Evolutionary conservation across 2,329 filamentous ascomycete genomes (phyloP).

Genomic region (Chaetomiaceae sp.): DNA sequence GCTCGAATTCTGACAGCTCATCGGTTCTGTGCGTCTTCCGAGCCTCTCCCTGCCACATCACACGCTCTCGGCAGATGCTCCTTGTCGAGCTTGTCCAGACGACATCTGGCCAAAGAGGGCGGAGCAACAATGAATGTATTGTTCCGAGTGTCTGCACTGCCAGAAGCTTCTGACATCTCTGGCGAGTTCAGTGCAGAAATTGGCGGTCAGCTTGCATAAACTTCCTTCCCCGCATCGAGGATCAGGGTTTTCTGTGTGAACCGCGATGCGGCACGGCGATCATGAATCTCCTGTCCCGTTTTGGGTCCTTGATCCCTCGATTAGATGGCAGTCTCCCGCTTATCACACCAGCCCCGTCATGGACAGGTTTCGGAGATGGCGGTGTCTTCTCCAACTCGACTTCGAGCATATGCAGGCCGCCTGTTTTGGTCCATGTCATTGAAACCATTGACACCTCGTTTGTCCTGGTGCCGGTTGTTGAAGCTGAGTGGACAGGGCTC

Average conservation of each 20-base stretch:
- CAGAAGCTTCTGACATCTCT: not conserved
- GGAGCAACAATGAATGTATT: constrained; percentile 20
- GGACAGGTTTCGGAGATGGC: not conserved
- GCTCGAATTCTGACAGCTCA: not conserved
- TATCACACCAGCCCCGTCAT: not conserved
- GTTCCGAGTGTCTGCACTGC: constrained; percentile 3
- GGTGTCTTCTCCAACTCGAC: too few relatives aligned
- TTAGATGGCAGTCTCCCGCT: too few relatives aligned
- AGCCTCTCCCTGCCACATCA: constrained; percentile 25
- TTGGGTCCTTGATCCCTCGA: not conserved
- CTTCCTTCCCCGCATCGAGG: constrained; percentile 26
- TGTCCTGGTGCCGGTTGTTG: not conserved
- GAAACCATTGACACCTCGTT: not conserved
- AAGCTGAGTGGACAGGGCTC: not conserved
- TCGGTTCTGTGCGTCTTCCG: constrained; percentile 30
- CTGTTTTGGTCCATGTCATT: not conserved
- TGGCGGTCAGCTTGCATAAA: constrained; percentile 26
- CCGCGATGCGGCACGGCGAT: constrained; percentile 21
- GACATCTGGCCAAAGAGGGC: constrained; percentile 26
- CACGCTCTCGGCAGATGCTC: constrained; percentile 29
- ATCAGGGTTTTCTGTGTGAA: constrained; percentile 26
- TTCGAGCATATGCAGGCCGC: too few relatives aligned
- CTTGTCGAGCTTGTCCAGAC: constrained; percentile 22
- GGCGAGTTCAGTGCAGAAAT: constrained; percentile 7
- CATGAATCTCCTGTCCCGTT: constrained; percentile 24